These are phyloP conservation scores for Delitschia confertaspora DNA, from an alignment of 495 filamentous ascomycete genomes.

Conservation along the genomic window DNA sequence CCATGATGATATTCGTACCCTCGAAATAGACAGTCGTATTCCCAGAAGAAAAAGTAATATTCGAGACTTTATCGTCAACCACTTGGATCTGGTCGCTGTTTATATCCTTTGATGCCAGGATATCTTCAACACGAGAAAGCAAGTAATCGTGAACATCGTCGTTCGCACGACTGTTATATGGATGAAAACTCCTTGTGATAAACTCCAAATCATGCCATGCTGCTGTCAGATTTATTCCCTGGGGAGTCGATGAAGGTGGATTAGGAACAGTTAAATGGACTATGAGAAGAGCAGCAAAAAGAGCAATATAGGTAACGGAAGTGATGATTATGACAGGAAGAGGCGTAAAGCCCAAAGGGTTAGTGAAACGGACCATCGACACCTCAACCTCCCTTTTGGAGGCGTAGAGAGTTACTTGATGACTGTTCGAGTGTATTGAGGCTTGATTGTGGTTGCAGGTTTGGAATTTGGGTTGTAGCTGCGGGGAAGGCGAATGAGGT, in stretches of 20 bases:
- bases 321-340: constrained; percentile 36
- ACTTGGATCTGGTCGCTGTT: constrained; percentile 23
- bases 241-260: constrained; percentile 49
- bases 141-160: constrained; percentile 72
- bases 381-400: too few relatives aligned
- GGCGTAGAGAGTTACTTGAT: not conserved
- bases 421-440: not conserved
- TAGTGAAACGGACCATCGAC: constrained; percentile 32
- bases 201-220: constrained; percentile 78
- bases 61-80: constrained; percentile 57
- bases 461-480: constrained; percentile 3
- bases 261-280: constrained; percentile 67
- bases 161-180: constrained; percentile 77
- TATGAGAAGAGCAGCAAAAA: constrained; percentile 47
- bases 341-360: constrained; percentile 52
- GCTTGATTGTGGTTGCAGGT: too few relatives aligned
- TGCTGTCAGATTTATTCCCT: constrained; percentile 65
- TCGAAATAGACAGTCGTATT: constrained; percentile 70
- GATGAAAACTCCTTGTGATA: constrained; percentile 71
- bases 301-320: constrained; percentile 33
- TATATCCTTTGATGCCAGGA: constrained; percentile 49
- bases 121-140: constrained; percentile 58
- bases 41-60: constrained; percentile 52
- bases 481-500: constrained; percentile 15
- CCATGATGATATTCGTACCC: constrained; percentile 85